These are phyloP conservation scores for Naematelia aurantialba DNA, from an alignment of 768 basidiomycete genomes.

Conservation along the genomic window DNA sequence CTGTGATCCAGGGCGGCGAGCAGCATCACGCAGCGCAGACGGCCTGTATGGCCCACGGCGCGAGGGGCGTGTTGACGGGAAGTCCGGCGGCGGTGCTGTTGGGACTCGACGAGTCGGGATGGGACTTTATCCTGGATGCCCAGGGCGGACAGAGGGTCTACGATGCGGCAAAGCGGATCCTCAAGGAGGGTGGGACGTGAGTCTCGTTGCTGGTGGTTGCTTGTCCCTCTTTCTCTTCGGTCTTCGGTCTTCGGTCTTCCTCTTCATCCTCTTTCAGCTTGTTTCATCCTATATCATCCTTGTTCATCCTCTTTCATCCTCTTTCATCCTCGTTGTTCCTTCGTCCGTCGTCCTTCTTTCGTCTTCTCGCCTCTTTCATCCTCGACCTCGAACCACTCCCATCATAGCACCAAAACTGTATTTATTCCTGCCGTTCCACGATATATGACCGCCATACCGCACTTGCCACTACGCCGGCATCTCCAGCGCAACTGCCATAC, in stretches of 20 bases:
- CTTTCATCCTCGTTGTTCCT: neutral
- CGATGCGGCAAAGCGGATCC: constrained; percentile 62
- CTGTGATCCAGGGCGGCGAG: constrained; percentile 59
- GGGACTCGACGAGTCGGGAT: constrained; percentile 54
- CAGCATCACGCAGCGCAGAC: constrained; percentile 52
- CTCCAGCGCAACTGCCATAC: neutral
- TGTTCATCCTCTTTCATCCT: neutral
- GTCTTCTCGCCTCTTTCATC: neutral
- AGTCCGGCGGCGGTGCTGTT: constrained; percentile 57
- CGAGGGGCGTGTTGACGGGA: constrained; percentile 70
- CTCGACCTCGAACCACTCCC: neutral
- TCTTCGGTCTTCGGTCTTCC: neutral
- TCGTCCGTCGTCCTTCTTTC: neutral
- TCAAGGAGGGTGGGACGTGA: constrained; percentile 56
- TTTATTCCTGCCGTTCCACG: too few relatives aligned
- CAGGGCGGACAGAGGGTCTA: constrained; percentile 75
- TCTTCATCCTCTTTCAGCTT: neutral
- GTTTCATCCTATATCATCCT: neutral
- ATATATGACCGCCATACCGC: too few relatives aligned
- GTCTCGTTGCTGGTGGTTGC: too few relatives aligned
- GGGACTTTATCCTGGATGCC: constrained; percentile 80
- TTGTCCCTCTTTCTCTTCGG: constrained; percentile 16
- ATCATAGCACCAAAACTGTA: too few relatives aligned
- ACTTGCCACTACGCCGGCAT: too few relatives aligned
- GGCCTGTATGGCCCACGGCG: constrained; percentile 64